Conservation (phyloP, 495 filamentous ascomycete genomes). For the Gamarada debralockiae region DNA sequence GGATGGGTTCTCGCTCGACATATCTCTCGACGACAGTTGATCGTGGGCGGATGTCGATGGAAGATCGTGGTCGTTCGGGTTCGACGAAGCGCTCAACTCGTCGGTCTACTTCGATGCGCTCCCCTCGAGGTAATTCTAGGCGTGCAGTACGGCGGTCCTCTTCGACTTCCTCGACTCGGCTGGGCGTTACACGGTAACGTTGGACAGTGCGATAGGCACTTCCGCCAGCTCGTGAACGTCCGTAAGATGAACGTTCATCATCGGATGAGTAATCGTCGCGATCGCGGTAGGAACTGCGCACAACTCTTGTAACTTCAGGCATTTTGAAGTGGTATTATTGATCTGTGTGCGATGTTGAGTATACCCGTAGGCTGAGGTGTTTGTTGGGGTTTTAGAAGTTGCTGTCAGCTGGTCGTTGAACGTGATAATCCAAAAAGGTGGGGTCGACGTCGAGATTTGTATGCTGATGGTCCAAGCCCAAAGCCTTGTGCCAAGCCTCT, state of each 20-base stretch:
- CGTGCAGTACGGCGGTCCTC: constrained; percentile 41
- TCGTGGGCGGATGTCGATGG: constrained; percentile 28
- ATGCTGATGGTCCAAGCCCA: too few relatives aligned
- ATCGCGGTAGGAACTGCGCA: not conserved
- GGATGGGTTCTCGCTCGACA: constrained; percentile 28
- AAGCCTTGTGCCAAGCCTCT: too few relatives aligned
- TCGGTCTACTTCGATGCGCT: constrained; percentile 42
- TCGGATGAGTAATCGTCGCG: constrained; percentile 31
- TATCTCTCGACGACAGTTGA: constrained; percentile 29
- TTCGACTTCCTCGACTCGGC: constrained; percentile 42
- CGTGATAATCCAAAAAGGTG: too few relatives aligned
- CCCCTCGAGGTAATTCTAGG: constrained; percentile 31
- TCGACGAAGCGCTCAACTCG: constrained; percentile 28
- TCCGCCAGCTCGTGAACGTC: constrained; percentile 1
- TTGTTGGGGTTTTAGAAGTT: too few relatives aligned
- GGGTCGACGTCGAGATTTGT: not conserved
- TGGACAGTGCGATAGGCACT: constrained; percentile 42
- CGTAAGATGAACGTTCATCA: constrained; percentile 31
- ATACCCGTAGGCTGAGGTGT: too few relatives aligned
- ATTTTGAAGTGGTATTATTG: not conserved
- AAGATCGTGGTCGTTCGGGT: constrained; percentile 20
- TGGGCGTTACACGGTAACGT: constrained; percentile 48
- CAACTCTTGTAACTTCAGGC: constrained; percentile 9
- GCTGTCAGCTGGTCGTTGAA: too few relatives aligned
- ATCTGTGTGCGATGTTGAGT: not conserved